These are phyloP conservation scores for Allodekkera sacchari DNA, from an alignment of 805 yeast genomes.

Conservation along the genomic window DNA sequence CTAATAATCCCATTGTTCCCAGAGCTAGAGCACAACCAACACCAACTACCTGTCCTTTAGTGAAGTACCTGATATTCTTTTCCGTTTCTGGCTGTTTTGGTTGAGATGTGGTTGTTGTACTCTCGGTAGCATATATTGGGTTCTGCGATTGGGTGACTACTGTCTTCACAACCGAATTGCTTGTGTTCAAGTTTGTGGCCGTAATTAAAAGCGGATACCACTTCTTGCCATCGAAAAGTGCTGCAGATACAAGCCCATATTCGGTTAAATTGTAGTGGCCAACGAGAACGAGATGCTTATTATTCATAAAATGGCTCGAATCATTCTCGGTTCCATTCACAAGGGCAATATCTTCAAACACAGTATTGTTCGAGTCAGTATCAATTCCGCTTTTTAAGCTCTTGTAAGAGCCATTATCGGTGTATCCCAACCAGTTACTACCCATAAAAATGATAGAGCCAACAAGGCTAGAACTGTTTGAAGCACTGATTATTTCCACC, in stretches of 20 bases:
- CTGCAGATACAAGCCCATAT: slow-evolving; percentile 54
- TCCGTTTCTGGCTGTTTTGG: slow-evolving; percentile 3
- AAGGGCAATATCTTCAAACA: slow-evolving; percentile 33
- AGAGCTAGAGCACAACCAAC: slow-evolving; percentile 62
- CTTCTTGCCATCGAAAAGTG: slow-evolving; percentile 51
- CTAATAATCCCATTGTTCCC: slow-evolving; percentile 35
- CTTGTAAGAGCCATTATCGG: slow-evolving; percentile 42
- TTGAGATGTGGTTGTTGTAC: slow-evolving; percentile 6
- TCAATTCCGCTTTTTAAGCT: slow-evolving; percentile 29
- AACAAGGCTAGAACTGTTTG: slow-evolving; percentile 31
- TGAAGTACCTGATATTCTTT: slow-evolving; percentile 18
- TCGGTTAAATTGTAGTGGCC: slow-evolving; percentile 43
- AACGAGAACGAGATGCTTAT: slow-evolving; percentile 43
- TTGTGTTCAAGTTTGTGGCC: slow-evolving; percentile 19
- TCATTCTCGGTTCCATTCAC: slow-evolving; percentile 19
- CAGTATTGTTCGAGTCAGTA: slow-evolving; percentile 20
- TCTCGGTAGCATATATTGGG: slow-evolving; percentile 5
- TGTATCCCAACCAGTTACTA: slow-evolving; percentile 28
- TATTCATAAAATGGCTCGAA: slow-evolving; percentile 32
- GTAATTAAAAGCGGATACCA: slow-evolving; percentile 65
- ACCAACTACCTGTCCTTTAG: slow-evolving; percentile 59
- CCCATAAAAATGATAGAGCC: slow-evolving; percentile 38
- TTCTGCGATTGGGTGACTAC: slow-evolving; percentile 15
- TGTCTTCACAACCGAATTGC: slow-evolving; percentile 17
- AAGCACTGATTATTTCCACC: slow-evolving; percentile 18